Conservation (phyloP, 345 rosid species). For the Ceriops zippeliana region DNA sequence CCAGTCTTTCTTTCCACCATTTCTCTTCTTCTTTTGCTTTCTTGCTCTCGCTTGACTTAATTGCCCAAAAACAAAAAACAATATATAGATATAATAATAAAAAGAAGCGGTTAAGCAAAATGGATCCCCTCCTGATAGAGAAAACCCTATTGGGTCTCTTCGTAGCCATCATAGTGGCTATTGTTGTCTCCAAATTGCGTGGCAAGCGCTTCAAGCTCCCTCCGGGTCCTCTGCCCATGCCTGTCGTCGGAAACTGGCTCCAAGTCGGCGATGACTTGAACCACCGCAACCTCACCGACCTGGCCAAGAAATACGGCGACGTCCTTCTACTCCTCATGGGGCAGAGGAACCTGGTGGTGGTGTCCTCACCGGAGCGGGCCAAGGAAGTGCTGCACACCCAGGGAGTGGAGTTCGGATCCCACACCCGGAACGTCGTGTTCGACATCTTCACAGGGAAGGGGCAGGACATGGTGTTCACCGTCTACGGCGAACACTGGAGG, state of each 20-base stretch:
- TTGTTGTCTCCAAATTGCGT: slow-evolving; percentile 68
- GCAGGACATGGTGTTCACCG: slow-evolving; percentile 99
- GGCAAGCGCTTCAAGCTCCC: slow-evolving; percentile 86
- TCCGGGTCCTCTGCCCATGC: slow-evolving; percentile 86
- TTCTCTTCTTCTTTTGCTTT: background rate
- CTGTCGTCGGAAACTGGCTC: slow-evolving; percentile 97
- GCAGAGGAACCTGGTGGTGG: slow-evolving; percentile 79
- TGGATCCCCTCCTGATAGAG: slow-evolving; percentile 86
- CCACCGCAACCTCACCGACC: slow-evolving; percentile 80
- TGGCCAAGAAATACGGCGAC: slow-evolving; percentile 69
- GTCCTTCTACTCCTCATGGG: slow-evolving; percentile 82
- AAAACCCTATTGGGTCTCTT: slow-evolving; percentile 75
- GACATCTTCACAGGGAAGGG: slow-evolving; percentile 97
- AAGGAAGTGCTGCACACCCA: slow-evolving; percentile 93
- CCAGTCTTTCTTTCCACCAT: no score
- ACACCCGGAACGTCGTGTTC: slow-evolving; percentile 90
- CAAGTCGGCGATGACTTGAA: slow-evolving; percentile 96
- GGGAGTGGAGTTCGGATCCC: slow-evolving; percentile 90
- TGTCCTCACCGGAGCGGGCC: slow-evolving; percentile 81
- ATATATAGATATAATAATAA: no score
- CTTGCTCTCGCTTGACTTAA: background rate
- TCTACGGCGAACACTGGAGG: slow-evolving; percentile 98
- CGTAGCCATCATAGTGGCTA: slow-evolving; percentile 57
- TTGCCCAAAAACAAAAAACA: no score
- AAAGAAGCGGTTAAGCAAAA: background rate